Evolutionary conservation across 768 basidiomycete genomes (phyloP).

Genomic region (Tricholoma flavovirens): DNA sequence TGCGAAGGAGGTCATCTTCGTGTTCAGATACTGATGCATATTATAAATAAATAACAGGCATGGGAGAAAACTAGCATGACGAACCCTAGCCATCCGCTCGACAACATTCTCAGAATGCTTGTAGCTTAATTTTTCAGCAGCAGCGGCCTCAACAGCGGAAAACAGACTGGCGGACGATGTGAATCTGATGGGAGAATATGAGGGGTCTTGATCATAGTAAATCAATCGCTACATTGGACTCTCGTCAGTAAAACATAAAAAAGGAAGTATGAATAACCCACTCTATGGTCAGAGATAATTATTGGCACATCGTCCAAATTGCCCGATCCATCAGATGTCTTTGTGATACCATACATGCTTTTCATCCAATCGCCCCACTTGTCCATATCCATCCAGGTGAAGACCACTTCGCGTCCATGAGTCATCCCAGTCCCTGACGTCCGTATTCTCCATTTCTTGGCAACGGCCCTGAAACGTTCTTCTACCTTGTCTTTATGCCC

Average conservation of each 20-base stretch:
- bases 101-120: slow-evolving; percentile 67
- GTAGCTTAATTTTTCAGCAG: slow-evolving; percentile 39
- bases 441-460: slow-evolving; percentile 52
- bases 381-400: slow-evolving; percentile 84
- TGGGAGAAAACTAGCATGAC: slow-evolving; percentile 6
- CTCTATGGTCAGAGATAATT: slow-evolving; percentile 79
- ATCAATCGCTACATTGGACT: slow-evolving; percentile 46
- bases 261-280: slow-evolving; percentile 28
- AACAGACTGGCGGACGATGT: slow-evolving; percentile 50
- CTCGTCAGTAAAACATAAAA: background rate
- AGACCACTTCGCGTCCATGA: slow-evolving; percentile 60
- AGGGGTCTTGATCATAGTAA: slow-evolving; percentile 69
- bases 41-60: background rate
- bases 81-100: slow-evolving; percentile 61
- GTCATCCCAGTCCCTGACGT: slow-evolving; percentile 34
- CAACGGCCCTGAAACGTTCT: slow-evolving; percentile 45
- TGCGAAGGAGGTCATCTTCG: slow-evolving; percentile 32
- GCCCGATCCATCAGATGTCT: slow-evolving; percentile 14
- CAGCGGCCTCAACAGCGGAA: slow-evolving; percentile 63
- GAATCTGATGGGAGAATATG: slow-evolving; percentile 50
- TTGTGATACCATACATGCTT: slow-evolving; percentile 76
- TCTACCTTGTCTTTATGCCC: slow-evolving; percentile 35
- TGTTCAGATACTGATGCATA: slow-evolving; percentile 34
- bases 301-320: slow-evolving; percentile 40
- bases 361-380: slow-evolving; percentile 88